These are phyloP conservation scores for Calocybe gangraenosa DNA, from an alignment of 768 basidiomycete genomes.

Conservation along the genomic window DNA sequence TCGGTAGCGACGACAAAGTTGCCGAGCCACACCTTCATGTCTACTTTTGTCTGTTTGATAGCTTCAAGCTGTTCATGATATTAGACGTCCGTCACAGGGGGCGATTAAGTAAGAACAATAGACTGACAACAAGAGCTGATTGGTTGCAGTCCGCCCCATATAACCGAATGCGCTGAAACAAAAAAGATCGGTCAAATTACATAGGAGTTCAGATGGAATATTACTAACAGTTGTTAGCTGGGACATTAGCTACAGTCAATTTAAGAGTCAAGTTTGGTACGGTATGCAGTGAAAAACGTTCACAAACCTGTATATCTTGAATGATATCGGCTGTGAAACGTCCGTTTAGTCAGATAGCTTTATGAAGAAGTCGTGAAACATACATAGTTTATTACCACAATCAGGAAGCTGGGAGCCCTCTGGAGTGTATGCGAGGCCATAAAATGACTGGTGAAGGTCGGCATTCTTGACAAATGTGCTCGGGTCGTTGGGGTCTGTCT, in stretches of 20 bases:
- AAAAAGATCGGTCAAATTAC: conserved; percentile 5
- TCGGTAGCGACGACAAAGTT: conserved; percentile 65
- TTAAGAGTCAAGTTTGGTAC: conserved; percentile 3
- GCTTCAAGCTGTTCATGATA: conserved; percentile 61
- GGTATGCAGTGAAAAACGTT: conserved; percentile 1
- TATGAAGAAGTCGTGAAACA: conserved; percentile 15
- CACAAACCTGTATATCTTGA: conserved; percentile 62
- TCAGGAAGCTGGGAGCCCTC: conserved; percentile 63
- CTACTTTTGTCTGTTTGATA: conserved; percentile 83
- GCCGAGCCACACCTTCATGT: conserved; percentile 76
- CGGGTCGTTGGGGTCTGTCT: conserved; percentile 57
- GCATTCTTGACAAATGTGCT: conserved; percentile 71
- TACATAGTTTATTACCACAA: conserved; percentile 54
- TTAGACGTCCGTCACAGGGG: neutral
- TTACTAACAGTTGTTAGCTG: conserved; percentile 66
- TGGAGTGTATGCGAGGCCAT: conserved; percentile 87
- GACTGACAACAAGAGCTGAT: conserved; percentile 63
- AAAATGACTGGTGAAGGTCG: conserved; percentile 70
- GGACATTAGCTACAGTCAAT: conserved; percentile 66
- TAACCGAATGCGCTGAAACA: conserved; percentile 59
- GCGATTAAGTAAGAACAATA: neutral
- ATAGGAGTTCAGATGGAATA: conserved; percentile 11
- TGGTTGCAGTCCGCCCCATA: conserved; percentile 90
- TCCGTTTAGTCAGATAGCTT: neutral
- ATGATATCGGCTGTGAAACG: conserved; percentile 47